phyloP scores from a whole-genome alignment of 345 rosid species.

The Arabidopsis arenosa region DNA sequence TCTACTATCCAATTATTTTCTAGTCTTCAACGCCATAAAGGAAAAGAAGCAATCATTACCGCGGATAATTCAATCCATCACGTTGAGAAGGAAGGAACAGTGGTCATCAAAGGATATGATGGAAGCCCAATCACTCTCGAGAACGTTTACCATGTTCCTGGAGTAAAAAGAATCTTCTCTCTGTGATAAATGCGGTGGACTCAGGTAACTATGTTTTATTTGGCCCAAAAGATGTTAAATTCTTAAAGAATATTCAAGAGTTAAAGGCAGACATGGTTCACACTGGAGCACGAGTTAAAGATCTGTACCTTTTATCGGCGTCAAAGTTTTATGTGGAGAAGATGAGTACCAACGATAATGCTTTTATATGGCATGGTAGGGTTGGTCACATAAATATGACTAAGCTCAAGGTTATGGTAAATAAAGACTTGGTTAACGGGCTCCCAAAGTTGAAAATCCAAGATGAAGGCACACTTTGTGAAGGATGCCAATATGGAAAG shows the following conservation, averaged over 20 bases:
- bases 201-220: constrained; percentile 21
- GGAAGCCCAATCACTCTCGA: constrained; percentile 11
- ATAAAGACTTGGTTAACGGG: constrained; percentile 30
- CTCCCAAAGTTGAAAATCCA: constrained; percentile 12
- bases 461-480: neutral
- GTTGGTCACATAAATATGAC: constrained; percentile 36
- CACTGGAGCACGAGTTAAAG: constrained; percentile 17
- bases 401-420: constrained; percentile 23
- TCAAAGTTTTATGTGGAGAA: constrained; percentile 27
- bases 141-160: constrained; percentile 32
- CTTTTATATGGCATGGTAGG: constrained; percentile 19
- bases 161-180: neutral
- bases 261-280: constrained; percentile 34
- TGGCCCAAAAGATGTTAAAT: constrained; percentile 23
- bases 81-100: constrained; percentile 25
- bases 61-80: too few relatives aligned
- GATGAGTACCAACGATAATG: constrained; percentile 29
- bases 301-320: constrained; percentile 30
- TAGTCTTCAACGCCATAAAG: constrained; percentile 4
- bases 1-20: too few relatives aligned
- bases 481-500: neutral
- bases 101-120: constrained; percentile 7
- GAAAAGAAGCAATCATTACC: constrained; percentile 23
- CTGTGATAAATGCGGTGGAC: constrained; percentile 16
- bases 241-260: neutral